Conservation (phyloP, 495 filamentous ascomycete species). For the Thermothielavioides terrestris region DNA sequence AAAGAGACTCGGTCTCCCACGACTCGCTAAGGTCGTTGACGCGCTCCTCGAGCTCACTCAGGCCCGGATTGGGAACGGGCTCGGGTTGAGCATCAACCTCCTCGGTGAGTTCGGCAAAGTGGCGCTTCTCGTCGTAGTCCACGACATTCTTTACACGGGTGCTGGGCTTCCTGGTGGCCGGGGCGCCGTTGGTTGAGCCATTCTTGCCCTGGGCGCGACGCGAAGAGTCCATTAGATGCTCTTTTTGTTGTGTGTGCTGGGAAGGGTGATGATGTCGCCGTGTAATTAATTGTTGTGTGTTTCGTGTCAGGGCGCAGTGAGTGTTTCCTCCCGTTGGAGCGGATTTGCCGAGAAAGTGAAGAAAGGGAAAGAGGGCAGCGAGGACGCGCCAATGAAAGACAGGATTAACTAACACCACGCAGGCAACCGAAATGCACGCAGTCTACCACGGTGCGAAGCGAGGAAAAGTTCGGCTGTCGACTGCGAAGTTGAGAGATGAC, state of each 20-base stretch:
- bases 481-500: not conserved
- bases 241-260: not conserved
- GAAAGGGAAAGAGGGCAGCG: not conserved
- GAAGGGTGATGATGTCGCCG: not conserved
- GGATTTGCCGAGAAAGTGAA: not conserved
- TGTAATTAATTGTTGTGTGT: not conserved
- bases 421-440: not conserved
- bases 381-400: conserved; percentile 6
- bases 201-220: conserved; percentile 8
- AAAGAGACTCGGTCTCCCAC: conserved; percentile 61
- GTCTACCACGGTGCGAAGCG: not conserved
- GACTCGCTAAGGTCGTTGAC: conserved; percentile 54
- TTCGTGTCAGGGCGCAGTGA: not conserved
- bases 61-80: conserved; percentile 22
- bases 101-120: conserved; percentile 64
- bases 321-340: not conserved
- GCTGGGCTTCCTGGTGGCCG: conserved; percentile 56
- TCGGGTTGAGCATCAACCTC: conserved; percentile 20
- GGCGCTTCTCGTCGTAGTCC: conserved; percentile 77
- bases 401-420: not conserved
- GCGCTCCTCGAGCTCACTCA: conserved; percentile 46
- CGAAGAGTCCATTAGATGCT: conserved; percentile 13
- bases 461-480: not conserved
- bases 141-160: conserved; percentile 84
- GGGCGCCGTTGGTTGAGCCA: conserved; percentile 2